Evolutionary conservation across 108 stramenopile species (phyloP).

Genomic region (Conticribra weissflogii): DNA sequence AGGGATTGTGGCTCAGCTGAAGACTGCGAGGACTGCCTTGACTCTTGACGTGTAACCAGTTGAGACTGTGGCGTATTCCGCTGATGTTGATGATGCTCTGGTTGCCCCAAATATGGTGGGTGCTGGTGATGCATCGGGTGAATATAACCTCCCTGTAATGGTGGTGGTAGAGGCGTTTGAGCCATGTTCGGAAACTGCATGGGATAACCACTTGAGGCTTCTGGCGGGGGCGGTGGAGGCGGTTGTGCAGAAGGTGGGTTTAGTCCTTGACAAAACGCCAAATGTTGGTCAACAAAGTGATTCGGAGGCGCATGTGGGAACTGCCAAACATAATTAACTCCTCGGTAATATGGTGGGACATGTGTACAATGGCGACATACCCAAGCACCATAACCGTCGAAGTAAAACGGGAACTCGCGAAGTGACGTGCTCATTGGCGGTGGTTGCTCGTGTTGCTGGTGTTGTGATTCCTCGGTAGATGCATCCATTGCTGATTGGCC

Average conservation of each 20-base stretch:
- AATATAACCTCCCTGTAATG: not conserved
- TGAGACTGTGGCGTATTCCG: not conserved
- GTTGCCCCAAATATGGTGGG: not conserved
- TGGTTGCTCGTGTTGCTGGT: not conserved
- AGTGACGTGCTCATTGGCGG: constrained; percentile 5
- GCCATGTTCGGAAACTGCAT: constrained; percentile 5
- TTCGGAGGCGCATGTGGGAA: constrained; percentile 44
- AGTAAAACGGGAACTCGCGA: constrained; percentile 48
- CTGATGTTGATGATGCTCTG: not conserved
- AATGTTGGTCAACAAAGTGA: constrained; percentile 43
- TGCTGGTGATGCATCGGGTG: constrained; percentile 6
- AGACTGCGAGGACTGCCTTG: not conserved
- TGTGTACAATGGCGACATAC: constrained; percentile 49
- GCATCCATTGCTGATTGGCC: not conserved
- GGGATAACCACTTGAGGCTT: not conserved
- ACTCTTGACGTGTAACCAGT: not conserved
- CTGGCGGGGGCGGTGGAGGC: not conserved
- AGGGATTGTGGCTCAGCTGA: not conserved
- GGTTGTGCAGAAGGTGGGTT: constrained; percentile 9
- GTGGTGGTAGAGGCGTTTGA: not conserved
- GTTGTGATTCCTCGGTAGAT: not conserved
- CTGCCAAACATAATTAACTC: constrained; percentile 51
- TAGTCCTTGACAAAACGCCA: constrained; percentile 44
- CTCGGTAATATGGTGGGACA: constrained; percentile 41
- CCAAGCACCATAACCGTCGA: constrained; percentile 50